These are phyloP conservation scores for Nelumbo lutea DNA, from an alignment of 164 flowering plant genomes.

Conservation along the genomic window DNA sequence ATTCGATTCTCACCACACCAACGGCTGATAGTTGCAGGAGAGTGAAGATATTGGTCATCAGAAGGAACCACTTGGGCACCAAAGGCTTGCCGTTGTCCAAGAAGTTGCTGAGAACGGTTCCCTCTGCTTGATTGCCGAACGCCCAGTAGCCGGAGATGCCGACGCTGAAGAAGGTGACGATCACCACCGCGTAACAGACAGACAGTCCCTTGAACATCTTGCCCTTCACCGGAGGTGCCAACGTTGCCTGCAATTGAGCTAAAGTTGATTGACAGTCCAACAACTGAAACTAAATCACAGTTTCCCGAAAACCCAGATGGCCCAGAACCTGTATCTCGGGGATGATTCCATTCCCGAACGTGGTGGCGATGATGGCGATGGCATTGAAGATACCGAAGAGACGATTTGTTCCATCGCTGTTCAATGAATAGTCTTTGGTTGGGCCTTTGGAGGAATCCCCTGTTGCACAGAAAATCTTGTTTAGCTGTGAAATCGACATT, in stretches of 20 bases:
- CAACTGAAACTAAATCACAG: no score
- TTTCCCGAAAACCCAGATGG: conserved; percentile 7
- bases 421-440: conserved; percentile 55
- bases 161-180: conserved; percentile 65
- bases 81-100: conserved; percentile 40
- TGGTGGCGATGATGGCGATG: conserved; percentile 79
- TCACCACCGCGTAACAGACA: conserved; percentile 59
- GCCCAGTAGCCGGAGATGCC: conserved; percentile 95
- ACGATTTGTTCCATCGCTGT: conserved; percentile 24
- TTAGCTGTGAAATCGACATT: no score
- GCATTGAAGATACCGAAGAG: conserved; percentile 78
- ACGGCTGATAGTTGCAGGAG: conserved; percentile 71
- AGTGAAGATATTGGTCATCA: conserved; percentile 51
- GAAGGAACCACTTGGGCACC: conserved; percentile 66
- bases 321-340: conserved; percentile 84
- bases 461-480: conserved; percentile 11
- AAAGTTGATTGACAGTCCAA: no score
- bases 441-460: conserved; percentile 74
- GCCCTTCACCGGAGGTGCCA: conserved; percentile 86
- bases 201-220: conserved; percentile 91
- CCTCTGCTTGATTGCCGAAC: conserved; percentile 63
- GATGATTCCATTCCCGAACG: conserved; percentile 91
- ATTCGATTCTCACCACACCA: conserved; percentile 43
- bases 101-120: conserved; percentile 57
- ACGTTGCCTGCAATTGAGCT: conserved; percentile 45